A percentile compares a stretch with the other conserved stretches of the same genome.
phyloP scores from a whole-genome alignment of 352 stramenopile genomes.

The Phytopythium cucurbitacearum region DNA sequence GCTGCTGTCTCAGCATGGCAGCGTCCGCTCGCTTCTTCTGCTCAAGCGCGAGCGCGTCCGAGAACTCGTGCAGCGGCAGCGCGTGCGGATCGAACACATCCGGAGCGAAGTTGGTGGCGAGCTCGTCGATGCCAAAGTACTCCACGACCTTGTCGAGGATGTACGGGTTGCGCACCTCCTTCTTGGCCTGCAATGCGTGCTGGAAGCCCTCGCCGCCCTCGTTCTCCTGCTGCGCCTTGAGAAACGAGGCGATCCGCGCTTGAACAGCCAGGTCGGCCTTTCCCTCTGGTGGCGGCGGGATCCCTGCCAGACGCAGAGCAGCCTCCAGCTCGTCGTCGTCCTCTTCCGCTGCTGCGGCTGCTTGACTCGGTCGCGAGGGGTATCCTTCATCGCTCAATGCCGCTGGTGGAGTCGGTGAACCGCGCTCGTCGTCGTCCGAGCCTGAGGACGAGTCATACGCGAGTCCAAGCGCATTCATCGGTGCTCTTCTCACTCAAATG shows the following conservation, averaged over 20 bases:
- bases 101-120: constrained; percentile 61
- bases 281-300: constrained; percentile 29
- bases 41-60: constrained; percentile 53
- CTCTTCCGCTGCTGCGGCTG: constrained; percentile 1
- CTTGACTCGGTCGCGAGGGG: constrained; percentile 1
- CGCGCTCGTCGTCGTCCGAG: constrained; percentile 16
- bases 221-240: constrained; percentile 31
- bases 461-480: constrained; percentile 37
- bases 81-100: constrained; percentile 69
- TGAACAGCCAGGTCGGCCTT: constrained; percentile 31
- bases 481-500: neutral
- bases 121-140: constrained; percentile 84
- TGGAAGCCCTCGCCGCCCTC: constrained; percentile 50
- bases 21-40: constrained; percentile 55
- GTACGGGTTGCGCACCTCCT: constrained; percentile 85
- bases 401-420: neutral
- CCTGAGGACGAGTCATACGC: constrained; percentile 30
- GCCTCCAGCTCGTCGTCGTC: constrained; percentile 26
- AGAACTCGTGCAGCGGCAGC: constrained; percentile 67
- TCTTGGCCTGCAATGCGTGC: constrained; percentile 67
- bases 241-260: constrained; percentile 62
- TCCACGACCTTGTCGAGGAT: constrained; percentile 85
- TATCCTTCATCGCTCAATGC: constrained; percentile 1
- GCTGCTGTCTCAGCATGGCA: constrained; percentile 25
- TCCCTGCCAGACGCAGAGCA: constrained; percentile 28